These are phyloP conservation scores for Podaxis sp. DNA, from an alignment of 768 basidiomycete species.

Conservation along the genomic window DNA sequence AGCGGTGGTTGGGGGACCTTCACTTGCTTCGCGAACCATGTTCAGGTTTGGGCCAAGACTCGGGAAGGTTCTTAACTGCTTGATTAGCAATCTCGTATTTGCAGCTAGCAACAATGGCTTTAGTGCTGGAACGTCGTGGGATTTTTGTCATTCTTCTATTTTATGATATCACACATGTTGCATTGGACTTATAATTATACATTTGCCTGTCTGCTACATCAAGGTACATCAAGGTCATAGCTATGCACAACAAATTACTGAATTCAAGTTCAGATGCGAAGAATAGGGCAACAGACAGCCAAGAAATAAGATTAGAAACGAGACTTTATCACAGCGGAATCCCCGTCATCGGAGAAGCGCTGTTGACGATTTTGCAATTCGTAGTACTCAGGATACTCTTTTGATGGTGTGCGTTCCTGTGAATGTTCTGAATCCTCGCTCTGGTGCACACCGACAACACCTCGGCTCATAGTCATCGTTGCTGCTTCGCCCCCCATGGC, in stretches of 20 bases:
- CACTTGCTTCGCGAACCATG: conserved; percentile 49
- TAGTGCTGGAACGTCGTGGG: no score
- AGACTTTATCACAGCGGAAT: conserved; percentile 9
- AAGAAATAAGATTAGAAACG: conserved; percentile 2
- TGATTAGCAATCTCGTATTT: neutral
- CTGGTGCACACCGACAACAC: conserved; percentile 19
- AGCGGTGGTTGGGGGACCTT: conserved; percentile 66
- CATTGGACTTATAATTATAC: conserved; percentile 6
- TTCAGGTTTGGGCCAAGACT: conserved; percentile 58
- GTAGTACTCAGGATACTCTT: conserved; percentile 18
- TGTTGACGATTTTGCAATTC: conserved; percentile 14
- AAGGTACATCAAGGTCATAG: neutral
- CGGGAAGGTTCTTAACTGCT: conserved; percentile 7
- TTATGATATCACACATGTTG: neutral
- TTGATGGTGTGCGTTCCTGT: conserved; percentile 8
- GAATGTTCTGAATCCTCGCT: conserved; percentile 4
- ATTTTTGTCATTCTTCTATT: no score
- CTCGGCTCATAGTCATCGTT: conserved; percentile 31
- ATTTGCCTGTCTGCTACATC: conserved; percentile 1
- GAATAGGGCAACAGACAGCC: neutral
- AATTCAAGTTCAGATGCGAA: neutral
- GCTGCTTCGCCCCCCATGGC: conserved; percentile 50
- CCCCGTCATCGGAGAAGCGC: conserved; percentile 7
- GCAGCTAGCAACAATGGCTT: neutral
- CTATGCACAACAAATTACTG: conserved; percentile 1